Percentiles rank a stretch among this genome's conserved stretches.
These are phyloP conservation scores for Bryoerythrophyllum caledonicum DNA, from an alignment of 225 moss, liverwort and hornwort species.

Conservation along the genomic window DNA sequence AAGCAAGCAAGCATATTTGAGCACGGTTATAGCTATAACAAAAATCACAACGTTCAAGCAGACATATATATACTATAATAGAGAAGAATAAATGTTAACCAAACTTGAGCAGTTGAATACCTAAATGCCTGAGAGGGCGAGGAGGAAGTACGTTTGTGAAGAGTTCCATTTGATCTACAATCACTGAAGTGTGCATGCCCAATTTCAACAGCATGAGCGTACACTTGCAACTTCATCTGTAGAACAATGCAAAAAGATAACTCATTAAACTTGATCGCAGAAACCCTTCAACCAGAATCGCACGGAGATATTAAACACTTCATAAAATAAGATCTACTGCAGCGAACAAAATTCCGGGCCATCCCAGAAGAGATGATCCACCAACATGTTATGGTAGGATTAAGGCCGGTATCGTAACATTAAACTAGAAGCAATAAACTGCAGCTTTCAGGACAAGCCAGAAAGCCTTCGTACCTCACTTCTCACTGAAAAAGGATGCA, in stretches of 20 bases:
- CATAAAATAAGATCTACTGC: neutral
- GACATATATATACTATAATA: neutral
- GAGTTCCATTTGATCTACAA: slow-evolving; percentile 61
- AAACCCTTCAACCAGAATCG: slow-evolving; percentile 1
- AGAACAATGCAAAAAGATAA: slow-evolving; percentile 7
- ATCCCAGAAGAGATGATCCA: neutral
- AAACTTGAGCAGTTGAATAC: slow-evolving; percentile 47
- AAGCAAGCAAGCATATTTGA: slow-evolving; percentile 1
- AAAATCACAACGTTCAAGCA: slow-evolving; percentile 7
- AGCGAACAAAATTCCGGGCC: neutral
- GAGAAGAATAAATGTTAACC: slow-evolving; percentile 19
- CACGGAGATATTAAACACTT: neutral
- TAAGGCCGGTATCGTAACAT: neutral
- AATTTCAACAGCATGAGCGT: slow-evolving; percentile 60
- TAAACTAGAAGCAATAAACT: slow-evolving; percentile 1
- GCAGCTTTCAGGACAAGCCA: slow-evolving; percentile 18
- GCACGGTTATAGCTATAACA: neutral
- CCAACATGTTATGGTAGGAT: neutral
- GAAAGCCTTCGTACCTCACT: slow-evolving; percentile 69
- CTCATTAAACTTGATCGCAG: slow-evolving; percentile 12
- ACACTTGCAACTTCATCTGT: slow-evolving; percentile 83
- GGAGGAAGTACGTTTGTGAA: slow-evolving; percentile 65
- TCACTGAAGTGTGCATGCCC: slow-evolving; percentile 45
- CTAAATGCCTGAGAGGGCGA: slow-evolving; percentile 63
- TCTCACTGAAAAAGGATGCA: slow-evolving; percentile 50